These are phyloP conservation scores for Clavispora asparagi DNA, from an alignment of 805 yeast genomes.

Conservation along the genomic window DNA sequence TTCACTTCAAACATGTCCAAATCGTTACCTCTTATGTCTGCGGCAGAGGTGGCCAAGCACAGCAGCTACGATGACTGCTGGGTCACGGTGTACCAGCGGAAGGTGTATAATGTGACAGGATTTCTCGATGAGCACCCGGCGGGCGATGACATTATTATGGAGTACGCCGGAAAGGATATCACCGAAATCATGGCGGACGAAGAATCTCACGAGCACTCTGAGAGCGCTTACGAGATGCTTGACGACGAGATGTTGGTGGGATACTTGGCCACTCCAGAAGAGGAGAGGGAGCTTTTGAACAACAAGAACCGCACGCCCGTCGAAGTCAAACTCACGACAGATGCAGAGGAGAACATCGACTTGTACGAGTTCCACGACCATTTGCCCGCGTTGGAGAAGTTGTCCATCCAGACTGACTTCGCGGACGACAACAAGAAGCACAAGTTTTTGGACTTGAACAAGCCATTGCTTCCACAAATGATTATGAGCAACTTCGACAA, in stretches of 20 bases:
- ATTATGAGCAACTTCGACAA: conserved; percentile 69
- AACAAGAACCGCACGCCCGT: conserved; percentile 55
- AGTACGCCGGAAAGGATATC: conserved; percentile 55
- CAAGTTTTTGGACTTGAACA: conserved; percentile 78
- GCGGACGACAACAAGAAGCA: conserved; percentile 66
- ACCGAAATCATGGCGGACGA: conserved; percentile 76
- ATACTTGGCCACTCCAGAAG: conserved; percentile 74
- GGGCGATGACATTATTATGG: conserved; percentile 53
- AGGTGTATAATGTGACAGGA: conserved; percentile 76
- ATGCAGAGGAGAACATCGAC: conserved; percentile 20
- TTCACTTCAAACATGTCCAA: conserved; percentile 2
- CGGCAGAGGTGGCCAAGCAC: conserved; percentile 49
- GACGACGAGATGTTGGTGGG: conserved; percentile 79
- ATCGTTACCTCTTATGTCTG: conserved; percentile 57
- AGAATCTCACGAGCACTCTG: conserved; percentile 72
- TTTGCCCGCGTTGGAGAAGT: conserved; percentile 66
- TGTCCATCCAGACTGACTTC: conserved; percentile 77
- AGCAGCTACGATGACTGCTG: conserved; percentile 55
- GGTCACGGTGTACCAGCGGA: conserved; percentile 77
- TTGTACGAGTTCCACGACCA: conserved; percentile 47
- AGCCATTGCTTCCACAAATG: conserved; percentile 80
- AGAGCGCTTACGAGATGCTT: conserved; percentile 79
- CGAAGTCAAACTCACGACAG: conserved; percentile 43
- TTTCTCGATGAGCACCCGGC: conserved; percentile 73
- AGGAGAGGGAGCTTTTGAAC: conserved; percentile 63